Conservation (phyloP, 495 filamentous ascomycete species). For the Penicillium cinerascens region DNA sequence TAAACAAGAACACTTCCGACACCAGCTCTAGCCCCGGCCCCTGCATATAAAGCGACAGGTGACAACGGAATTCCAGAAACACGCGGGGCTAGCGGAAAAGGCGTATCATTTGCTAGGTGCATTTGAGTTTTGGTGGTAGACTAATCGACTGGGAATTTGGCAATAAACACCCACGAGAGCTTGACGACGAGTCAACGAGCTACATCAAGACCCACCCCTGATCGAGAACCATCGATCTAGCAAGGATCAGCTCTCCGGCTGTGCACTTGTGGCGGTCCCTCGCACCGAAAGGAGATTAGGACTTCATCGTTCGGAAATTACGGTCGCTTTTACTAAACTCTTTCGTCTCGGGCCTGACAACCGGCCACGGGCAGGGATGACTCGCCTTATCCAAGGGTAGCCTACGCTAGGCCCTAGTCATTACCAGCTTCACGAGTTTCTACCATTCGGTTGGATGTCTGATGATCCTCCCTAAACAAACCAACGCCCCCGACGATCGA, state of each 20-base stretch:
- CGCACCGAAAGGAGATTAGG: constrained; percentile 8
- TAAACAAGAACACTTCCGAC: constrained; percentile 3
- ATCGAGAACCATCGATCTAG: constrained; percentile 22
- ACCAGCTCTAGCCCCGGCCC: constrained; percentile 6
- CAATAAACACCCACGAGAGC: constrained; percentile 15
- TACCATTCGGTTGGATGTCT: not conserved
- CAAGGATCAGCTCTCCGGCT: constrained; percentile 14
- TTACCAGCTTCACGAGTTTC: not conserved
- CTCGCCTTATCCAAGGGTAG: not conserved
- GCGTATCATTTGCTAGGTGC: constrained; percentile 4
- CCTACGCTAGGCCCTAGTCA: not conserved
- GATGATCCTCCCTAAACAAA: constrained; percentile 5
- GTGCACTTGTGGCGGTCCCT: constrained; percentile 9
- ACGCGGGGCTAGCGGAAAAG: constrained; percentile 4
- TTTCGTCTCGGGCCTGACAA: constrained; percentile 4
- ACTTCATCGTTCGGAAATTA: constrained; percentile 7
- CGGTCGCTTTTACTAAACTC: not conserved
- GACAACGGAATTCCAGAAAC: constrained; percentile 17
- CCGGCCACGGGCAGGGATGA: constrained; percentile 4
- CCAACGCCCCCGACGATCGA: not conserved
- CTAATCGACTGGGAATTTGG: constrained; percentile 10
- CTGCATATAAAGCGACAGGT: constrained; percentile 10
- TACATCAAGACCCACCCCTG: constrained; percentile 12
- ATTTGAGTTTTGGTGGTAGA: constrained; percentile 13
- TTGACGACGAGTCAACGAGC: constrained; percentile 5